Conservation (phyloP, 2,329 filamentous ascomycete species). For the Coniochaeta sp. region DNA sequence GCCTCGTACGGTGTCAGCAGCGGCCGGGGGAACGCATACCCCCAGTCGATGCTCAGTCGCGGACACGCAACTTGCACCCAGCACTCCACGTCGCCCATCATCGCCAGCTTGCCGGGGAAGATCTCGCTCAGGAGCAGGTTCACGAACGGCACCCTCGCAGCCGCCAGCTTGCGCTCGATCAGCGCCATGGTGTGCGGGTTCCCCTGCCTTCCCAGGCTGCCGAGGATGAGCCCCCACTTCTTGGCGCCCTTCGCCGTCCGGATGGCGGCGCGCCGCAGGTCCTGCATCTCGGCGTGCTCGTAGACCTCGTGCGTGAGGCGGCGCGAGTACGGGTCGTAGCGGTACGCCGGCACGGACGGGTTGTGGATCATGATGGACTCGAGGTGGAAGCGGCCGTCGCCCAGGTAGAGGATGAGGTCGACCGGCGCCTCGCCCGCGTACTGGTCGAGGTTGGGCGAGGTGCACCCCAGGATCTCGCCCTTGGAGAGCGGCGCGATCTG, state of each 20-base stretch:
- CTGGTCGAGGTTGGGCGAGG: slow-evolving; percentile 55
- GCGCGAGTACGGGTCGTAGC: slow-evolving; percentile 94
- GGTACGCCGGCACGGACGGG: slow-evolving; percentile 79
- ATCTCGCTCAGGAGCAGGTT: slow-evolving; percentile 90
- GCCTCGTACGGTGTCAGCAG: slow-evolving; percentile 93
- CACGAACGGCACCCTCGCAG: slow-evolving; percentile 70
- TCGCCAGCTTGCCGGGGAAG: slow-evolving; percentile 87
- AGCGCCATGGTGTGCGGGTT: slow-evolving; percentile 88
- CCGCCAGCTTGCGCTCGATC: slow-evolving; percentile 70
- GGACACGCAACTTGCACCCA: slow-evolving; percentile 99
- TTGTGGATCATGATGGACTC: slow-evolving; percentile 99
- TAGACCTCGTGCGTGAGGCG: slow-evolving; percentile 88
- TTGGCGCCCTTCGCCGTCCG: slow-evolving; percentile 64
- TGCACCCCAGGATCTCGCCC: slow-evolving; percentile 96
- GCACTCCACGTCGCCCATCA: slow-evolving; percentile 91
- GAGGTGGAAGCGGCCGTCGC: slow-evolving; percentile 90
- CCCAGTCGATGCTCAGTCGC: slow-evolving; percentile 97
- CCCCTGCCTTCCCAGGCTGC: slow-evolving; percentile 85
- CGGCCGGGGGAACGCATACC: slow-evolving; percentile 86
- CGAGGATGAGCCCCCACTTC: slow-evolving; percentile 94
- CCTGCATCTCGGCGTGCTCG: slow-evolving; percentile 85
- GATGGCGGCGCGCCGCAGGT: slow-evolving; percentile 71
- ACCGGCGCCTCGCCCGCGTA: slow-evolving; percentile 31
- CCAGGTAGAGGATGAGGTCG: slow-evolving; percentile 80
- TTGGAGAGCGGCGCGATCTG: slow-evolving; percentile 91